Evolutionary conservation across 1,284 basidiomycete genomes (phyloP), one percentile per base, ranked within the genome.

Genomic region (Earliella scabrosa): DNA sequence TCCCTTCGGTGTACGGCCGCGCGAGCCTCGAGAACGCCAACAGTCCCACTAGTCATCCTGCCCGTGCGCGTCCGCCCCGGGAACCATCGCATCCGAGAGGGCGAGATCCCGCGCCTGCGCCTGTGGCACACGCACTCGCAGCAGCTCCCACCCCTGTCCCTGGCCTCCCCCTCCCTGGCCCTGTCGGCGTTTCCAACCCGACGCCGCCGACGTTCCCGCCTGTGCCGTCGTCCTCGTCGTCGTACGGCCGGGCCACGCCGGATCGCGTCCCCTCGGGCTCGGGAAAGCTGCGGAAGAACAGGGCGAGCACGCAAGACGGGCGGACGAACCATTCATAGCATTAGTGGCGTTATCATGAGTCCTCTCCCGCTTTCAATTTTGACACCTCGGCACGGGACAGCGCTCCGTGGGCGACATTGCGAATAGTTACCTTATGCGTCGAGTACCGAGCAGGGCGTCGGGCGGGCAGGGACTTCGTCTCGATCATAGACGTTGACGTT

Each of bases 1-100:
- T 69, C 16, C 67, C 67, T 35, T 62, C 64, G 8, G 52, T 43
- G 50, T 62, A 50, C 24, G 58, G 50, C 26, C 39, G 49, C 14
- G 39, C 38, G 29, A 21, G 39, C 7, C 10, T 34, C 39, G n/a
- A 32, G 2, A 10, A 52, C 26, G 47, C 21, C 13, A 21, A 45
- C 26, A 27, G 31, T 29, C n/a, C n/a, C 5, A 26, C 23, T 18
- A 16, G 38, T n/a, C 38, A 9, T 9, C n/a, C n/a, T n/a, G n/a
- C n/a, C n/a, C n/a, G 5, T 23, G 27, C 55, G 8, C 39, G 21
- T 31, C 29, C 29, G 13, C 24, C 32, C 3, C 18, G 49, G 24
- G 35, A 45, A 32, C 43, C 29, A 31, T 31, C 23, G 35, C 35
- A 50, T 40, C 36, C 47, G 13, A 46, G 61, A 9, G 21, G 46